phyloP scores from a whole-genome alignment of 2,329 filamentous ascomycete species.

The Stachybotrys chlorohalonatus region DNA sequence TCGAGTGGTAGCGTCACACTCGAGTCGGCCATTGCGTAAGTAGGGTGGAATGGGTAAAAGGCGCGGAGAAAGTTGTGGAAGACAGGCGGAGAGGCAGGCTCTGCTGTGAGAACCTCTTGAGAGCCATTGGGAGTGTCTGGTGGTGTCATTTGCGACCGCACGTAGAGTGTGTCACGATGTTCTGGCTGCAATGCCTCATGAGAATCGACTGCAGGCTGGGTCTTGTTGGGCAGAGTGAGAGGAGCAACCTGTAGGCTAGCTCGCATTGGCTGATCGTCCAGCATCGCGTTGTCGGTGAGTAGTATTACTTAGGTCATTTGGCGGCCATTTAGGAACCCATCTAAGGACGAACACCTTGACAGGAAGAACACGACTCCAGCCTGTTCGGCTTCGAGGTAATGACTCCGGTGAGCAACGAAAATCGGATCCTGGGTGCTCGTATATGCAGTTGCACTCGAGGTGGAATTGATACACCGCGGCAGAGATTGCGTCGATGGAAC shows the following conservation, averaged over 20 bases:
- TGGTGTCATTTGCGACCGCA: slow-evolving; percentile 61
- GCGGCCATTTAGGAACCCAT: slow-evolving; percentile 1
- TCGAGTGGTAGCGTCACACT: slow-evolving; percentile 84
- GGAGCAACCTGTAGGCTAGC: slow-evolving; percentile 55
- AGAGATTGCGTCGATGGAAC: not conserved
- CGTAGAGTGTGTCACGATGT: slow-evolving; percentile 31
- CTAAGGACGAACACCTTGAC: not conserved
- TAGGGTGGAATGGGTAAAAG: slow-evolving; percentile 85
- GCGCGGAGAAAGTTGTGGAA: slow-evolving; percentile 95
- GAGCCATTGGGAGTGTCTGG: slow-evolving; percentile 65
- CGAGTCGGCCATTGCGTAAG: slow-evolving; percentile 65
- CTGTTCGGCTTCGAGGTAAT: too few species aligned
- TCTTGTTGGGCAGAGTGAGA: slow-evolving; percentile 39
- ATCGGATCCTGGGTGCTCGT: not conserved
- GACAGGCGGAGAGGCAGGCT: slow-evolving; percentile 45
- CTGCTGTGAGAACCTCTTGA: slow-evolving; percentile 44
- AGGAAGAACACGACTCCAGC: too few species aligned
- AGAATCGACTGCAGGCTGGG: slow-evolving; percentile 13
- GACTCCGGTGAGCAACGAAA: not conserved
- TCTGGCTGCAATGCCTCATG: slow-evolving; percentile 20
- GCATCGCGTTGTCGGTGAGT: slow-evolving; percentile 23
- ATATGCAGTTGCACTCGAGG: not conserved
- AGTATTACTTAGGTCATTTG: slow-evolving; percentile 19
- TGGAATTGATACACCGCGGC: not conserved
- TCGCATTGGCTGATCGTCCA: slow-evolving; percentile 36